phyloP scores from a whole-genome alignment of 306 rosid genomes.

The Rosa chinensis region DNA sequence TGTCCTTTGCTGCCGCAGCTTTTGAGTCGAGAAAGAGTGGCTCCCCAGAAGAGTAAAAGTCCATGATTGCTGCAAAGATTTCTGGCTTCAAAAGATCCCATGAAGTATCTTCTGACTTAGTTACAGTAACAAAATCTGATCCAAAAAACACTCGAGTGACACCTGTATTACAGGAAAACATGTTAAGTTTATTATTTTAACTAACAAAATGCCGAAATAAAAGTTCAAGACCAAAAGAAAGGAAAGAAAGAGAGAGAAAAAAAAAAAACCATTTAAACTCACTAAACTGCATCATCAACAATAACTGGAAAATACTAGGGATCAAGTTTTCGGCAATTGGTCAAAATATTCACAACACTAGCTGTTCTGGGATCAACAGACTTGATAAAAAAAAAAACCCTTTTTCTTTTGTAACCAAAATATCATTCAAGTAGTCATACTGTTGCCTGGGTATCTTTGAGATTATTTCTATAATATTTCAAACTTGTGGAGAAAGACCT shows the following conservation, averaged over 20 bases:
- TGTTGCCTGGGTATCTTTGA: background rate
- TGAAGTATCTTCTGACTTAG: constrained; percentile 73
- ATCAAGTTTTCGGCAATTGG: background rate
- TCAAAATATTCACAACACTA: background rate
- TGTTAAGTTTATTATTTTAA: background rate
- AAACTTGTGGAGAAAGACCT: background rate
- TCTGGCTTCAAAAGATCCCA: constrained; percentile 94
- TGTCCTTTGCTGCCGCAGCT: constrained; percentile 81
- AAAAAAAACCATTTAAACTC: background rate
- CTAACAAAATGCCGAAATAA: background rate
- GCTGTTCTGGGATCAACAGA: background rate
- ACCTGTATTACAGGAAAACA: constrained; percentile 37
- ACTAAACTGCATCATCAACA: background rate
- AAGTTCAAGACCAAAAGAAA: background rate
- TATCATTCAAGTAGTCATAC: background rate
- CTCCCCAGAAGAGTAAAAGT: constrained; percentile 86
- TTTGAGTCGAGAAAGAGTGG: constrained; percentile 80
- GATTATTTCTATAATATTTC: background rate
- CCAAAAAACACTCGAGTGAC: constrained; percentile 81
- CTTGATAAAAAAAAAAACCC: background rate
- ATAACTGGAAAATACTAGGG: background rate
- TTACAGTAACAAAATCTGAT: constrained; percentile 91
- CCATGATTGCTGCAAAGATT: constrained; percentile 91
- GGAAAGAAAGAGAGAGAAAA: no score
- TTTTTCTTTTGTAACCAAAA: background rate